These are phyloP conservation scores for Avena atlantica DNA, from an alignment of 176 grass and related monocot species.

Conservation along the genomic window DNA sequence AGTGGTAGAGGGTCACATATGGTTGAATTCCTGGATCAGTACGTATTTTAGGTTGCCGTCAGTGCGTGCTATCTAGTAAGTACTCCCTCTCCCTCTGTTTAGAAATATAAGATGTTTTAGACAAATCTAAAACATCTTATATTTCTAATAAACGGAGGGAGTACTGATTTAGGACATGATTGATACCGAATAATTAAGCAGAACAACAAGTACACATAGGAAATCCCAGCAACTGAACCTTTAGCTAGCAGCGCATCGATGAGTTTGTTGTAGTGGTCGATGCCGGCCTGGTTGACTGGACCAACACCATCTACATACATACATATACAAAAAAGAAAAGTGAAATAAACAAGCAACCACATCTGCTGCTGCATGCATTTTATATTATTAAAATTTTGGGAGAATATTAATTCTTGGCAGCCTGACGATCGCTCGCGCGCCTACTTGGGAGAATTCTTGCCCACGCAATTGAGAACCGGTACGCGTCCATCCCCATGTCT, in stretches of 20 bases:
- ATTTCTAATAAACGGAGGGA: too few species aligned
- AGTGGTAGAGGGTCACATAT: conserved; percentile 82
- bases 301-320: conserved; percentile 64
- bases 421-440: not conserved
- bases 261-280: conserved; percentile 34
- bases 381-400: too few species aligned
- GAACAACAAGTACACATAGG: too few species aligned
- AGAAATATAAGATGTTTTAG: too few species aligned
- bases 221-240: conserved; percentile 38
- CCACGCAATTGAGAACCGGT: conserved; percentile 93
- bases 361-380: too few species aligned
- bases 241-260: conserved; percentile 77
- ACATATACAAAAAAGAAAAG: not conserved
- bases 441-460: conserved; percentile 81
- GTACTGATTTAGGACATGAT: too few species aligned
- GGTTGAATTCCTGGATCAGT: conserved; percentile 66
- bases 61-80: too few species aligned
- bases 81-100: too few species aligned
- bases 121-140: too few species aligned
- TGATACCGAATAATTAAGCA: too few species aligned
- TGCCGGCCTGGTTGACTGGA: conserved; percentile 71
- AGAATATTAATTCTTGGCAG: too few species aligned
- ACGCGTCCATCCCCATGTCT: conserved; percentile 96
- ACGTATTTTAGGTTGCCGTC: too few species aligned
- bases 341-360: not conserved